Percentiles rank a stretch among this genome's conserved stretches.
Evolutionary conservation across 495 filamentous ascomycete genomes (phyloP).

Genomic region (Xylaria telfairii): DNA sequence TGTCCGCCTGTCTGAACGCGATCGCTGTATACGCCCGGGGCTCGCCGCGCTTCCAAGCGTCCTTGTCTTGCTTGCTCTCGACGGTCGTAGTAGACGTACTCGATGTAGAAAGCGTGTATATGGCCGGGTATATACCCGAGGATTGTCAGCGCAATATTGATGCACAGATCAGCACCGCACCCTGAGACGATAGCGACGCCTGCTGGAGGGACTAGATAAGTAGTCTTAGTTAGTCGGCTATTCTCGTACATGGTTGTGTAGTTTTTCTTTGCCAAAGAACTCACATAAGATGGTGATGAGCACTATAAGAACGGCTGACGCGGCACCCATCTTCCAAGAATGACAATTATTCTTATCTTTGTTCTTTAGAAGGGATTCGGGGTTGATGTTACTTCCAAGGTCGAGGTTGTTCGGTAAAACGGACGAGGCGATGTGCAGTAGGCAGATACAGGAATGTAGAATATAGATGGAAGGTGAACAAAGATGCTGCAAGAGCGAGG

Average conservation of each 20-base stretch:
- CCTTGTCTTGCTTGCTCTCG: conserved; percentile 63
- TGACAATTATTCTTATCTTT: conserved; percentile 19
- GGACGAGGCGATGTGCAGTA: not conserved
- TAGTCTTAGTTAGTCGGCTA: not conserved
- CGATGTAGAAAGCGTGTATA: conserved; percentile 89
- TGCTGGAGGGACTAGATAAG: conserved; percentile 47
- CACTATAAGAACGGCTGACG: conserved; percentile 60
- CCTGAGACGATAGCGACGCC: conserved; percentile 50
- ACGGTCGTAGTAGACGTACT: conserved; percentile 85
- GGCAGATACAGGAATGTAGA: not conserved
- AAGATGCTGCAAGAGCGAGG: not conserved
- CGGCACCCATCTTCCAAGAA: conserved; percentile 56
- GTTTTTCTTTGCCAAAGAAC: conserved; percentile 3
- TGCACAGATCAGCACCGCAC: conserved; percentile 83
- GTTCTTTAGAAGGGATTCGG: not conserved
- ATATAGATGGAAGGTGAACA: not conserved
- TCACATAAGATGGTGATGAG: conserved; percentile 63
- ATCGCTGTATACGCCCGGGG: conserved; percentile 82
- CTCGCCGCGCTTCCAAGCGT: conserved; percentile 51
- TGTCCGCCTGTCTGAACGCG: conserved; percentile 74
- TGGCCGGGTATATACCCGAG: conserved; percentile 73
- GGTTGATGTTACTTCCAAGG: not conserved
- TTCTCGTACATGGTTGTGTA: not conserved
- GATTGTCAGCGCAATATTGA: conserved; percentile 91
- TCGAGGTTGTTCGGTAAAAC: not conserved